Percentiles rank a stretch among this genome's conserved stretches.
Conservation (phyloP, 495 filamentous ascomycete species). For the Penicillium dipodomyicola region DNA sequence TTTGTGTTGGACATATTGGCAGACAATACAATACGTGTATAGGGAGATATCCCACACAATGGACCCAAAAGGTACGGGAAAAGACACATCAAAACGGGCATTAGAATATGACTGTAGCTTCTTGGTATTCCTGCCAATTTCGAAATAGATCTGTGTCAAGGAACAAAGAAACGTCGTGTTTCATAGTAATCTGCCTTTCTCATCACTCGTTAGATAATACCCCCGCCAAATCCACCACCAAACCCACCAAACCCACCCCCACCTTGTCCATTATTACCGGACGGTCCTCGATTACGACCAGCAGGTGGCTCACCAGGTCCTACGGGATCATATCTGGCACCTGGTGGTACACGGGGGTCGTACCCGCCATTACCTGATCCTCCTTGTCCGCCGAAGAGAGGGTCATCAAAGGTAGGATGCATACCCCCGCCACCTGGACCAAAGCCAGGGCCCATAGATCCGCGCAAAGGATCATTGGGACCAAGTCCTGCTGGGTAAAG, state of each 20-base stretch:
- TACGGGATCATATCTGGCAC: conserved; percentile 75
- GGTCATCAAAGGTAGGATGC: conserved; percentile 95
- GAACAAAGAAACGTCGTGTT: background rate
- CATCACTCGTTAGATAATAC: conserved; percentile 58
- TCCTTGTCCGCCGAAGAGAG: conserved; percentile 66
- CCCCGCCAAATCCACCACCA: conserved; percentile 61
- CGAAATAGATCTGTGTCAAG: background rate
- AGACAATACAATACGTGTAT: background rate
- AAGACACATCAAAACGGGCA: background rate
- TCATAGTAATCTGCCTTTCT: background rate
- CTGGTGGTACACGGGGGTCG: conserved; percentile 50
- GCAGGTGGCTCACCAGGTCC: conserved; percentile 67
- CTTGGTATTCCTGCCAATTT: background rate
- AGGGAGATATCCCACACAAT: background rate
- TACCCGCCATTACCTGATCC: conserved; percentile 43
- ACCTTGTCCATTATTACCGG: conserved; percentile 34
- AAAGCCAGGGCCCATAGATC: conserved; percentile 55
- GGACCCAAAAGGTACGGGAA: background rate
- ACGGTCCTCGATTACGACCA: conserved; percentile 44
- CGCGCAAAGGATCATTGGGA: conserved; percentile 75
- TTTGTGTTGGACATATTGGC: background rate
- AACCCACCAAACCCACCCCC: conserved; percentile 58
- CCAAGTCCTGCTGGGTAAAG: conserved; percentile 85
- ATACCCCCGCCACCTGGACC: conserved; percentile 68
- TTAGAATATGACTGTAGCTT: background rate